phyloP scores from a whole-genome alignment of 805 yeast genomes.

The Candida sphagnicola region DNA sequence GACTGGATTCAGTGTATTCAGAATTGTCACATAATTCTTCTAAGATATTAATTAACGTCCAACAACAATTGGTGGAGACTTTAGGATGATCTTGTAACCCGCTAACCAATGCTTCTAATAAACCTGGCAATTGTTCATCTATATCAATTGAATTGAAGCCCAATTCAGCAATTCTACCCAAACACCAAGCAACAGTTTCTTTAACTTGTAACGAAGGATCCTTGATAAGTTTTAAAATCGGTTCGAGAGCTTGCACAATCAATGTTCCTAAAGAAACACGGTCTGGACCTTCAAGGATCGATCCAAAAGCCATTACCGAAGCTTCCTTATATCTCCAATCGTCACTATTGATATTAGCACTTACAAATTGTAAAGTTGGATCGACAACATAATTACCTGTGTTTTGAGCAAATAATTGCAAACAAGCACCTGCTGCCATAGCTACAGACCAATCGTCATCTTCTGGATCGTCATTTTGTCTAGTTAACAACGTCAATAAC shows the following conservation, averaged over 20 bases:
- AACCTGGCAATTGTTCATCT: constrained; percentile 59
- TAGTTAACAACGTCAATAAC: constrained; percentile 68
- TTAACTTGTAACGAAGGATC: constrained; percentile 82
- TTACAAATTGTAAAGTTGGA: constrained; percentile 82
- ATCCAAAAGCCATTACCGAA: constrained; percentile 98
- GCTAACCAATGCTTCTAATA: constrained; percentile 65
- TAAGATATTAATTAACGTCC: constrained; percentile 89
- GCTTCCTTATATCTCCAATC: constrained; percentile 92
- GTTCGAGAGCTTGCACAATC: constrained; percentile 77
- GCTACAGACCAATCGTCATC: constrained; percentile 98
- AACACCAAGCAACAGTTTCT: constrained; percentile 98
- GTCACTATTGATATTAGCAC: constrained; percentile 50
- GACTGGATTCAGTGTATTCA: constrained; percentile 46
- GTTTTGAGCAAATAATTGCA: constrained; percentile 88
- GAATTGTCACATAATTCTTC: constrained; percentile 71
- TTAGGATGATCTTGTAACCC: constrained; percentile 93
- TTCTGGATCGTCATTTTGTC: constrained; percentile 89
- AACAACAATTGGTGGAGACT: constrained; percentile 94
- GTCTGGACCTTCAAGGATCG: constrained; percentile 93
- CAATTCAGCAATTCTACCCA: constrained; percentile 91
- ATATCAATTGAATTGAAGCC: constrained; percentile 73
- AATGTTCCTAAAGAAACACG: constrained; percentile 60
- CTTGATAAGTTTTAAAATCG: constrained; percentile 68
- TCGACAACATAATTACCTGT: constrained; percentile 83
- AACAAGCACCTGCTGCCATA: constrained; percentile 98